phyloP scores from a whole-genome alignment of 805 yeast genomes.

The Teunomyces stri region DNA sequence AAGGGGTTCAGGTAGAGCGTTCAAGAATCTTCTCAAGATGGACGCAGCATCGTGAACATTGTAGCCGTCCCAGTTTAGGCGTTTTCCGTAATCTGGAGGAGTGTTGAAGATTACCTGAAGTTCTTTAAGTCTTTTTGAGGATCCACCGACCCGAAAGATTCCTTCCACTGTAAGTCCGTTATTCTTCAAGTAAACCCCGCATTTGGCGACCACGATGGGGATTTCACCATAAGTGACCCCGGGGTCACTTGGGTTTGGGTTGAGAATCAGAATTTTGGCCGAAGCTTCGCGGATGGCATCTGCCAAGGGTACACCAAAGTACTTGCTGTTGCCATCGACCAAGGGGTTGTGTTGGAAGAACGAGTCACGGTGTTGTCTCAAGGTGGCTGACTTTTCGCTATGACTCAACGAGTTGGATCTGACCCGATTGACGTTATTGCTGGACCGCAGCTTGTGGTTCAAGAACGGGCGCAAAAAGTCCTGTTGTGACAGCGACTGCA shows the following conservation, averaged over 20 bases:
- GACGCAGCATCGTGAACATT: conserved; percentile 97
- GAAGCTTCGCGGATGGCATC: conserved; percentile 73
- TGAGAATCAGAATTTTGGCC: conserved; percentile 67
- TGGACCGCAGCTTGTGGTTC: conserved; percentile 50
- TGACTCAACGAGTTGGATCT: conserved; percentile 37
- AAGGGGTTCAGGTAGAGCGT: conserved; percentile 88
- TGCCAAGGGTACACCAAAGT: conserved; percentile 75
- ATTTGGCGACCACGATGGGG: conserved; percentile 93
- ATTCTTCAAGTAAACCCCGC: conserved; percentile 81
- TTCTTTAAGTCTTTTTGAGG: conserved; percentile 82
- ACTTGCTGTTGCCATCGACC: conserved; percentile 51
- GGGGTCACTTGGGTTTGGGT: conserved; percentile 47
- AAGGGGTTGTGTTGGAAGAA: conserved; percentile 45
- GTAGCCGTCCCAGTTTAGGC: conserved; percentile 86
- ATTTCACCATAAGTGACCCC: conserved; percentile 80
- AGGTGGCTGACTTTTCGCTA: conserved; percentile 25
- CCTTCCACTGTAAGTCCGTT: conserved; percentile 83
- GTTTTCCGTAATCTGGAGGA: conserved; percentile 88
- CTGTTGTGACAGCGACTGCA: conserved; percentile 8
- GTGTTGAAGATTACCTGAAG: conserved; percentile 79
- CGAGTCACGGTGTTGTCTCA: conserved; percentile 50
- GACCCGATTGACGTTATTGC: conserved; percentile 42
- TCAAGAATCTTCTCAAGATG: conserved; percentile 77
- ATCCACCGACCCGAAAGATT: conserved; percentile 89
- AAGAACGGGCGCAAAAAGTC: conserved; percentile 45